These are phyloP conservation scores for Orychophragmus violaceus DNA, from an alignment of 345 rosid species.

Conservation along the genomic window DNA sequence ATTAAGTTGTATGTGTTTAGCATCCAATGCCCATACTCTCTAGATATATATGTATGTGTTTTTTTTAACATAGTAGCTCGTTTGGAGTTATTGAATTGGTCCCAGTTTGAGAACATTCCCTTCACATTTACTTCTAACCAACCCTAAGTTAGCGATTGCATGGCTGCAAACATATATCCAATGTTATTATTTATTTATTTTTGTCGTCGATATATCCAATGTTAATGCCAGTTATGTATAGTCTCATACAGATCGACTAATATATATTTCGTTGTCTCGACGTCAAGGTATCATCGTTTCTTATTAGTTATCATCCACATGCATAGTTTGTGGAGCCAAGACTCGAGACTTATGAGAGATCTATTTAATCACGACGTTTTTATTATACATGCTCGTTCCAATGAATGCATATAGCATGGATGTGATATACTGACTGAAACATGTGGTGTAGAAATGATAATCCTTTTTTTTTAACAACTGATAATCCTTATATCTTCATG, in stretches of 20 bases:
- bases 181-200: no score
- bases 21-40: slow-evolving; percentile 20
- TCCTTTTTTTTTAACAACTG: no score
- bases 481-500: neutral
- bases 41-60: neutral
- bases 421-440: slow-evolving; percentile 1
- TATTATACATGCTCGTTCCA: neutral
- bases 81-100: slow-evolving; percentile 22
- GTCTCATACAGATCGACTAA: slow-evolving; percentile 8
- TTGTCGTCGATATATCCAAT: no score
- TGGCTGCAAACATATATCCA: slow-evolving; percentile 22
- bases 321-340: slow-evolving; percentile 19
- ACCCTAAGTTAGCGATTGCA: slow-evolving; percentile 21
- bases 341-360: neutral
- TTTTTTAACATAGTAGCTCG: no score
- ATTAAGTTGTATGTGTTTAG: neutral
- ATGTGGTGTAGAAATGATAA: slow-evolving; percentile 8
- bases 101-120: slow-evolving; percentile 28
- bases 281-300: slow-evolving; percentile 3
- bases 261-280: neutral
- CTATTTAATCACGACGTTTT: slow-evolving; percentile 6
- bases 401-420: neutral
- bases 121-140: slow-evolving; percentile 24
- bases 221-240: slow-evolving; percentile 4
- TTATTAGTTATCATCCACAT: slow-evolving; percentile 18